phyloP scores from a whole-genome alignment of 129 eudicot species.

The Pseudognaphalium luteoalbum region DNA sequence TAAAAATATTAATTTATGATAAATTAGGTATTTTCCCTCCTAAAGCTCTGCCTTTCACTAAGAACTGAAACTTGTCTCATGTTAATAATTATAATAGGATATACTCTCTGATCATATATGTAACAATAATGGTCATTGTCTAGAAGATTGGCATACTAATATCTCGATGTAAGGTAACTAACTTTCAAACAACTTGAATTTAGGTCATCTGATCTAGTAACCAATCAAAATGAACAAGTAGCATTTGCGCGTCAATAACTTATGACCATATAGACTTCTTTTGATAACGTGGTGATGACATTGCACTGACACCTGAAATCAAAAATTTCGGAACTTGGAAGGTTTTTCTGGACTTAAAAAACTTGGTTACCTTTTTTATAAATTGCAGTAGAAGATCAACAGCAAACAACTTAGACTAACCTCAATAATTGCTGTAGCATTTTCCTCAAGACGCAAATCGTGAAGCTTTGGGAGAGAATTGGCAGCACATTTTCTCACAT shows the following conservation, averaged over 20 bases:
- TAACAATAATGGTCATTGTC: neutral
- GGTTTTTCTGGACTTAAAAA: neutral
- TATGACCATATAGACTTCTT: constrained; percentile 1
- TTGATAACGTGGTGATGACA: neutral
- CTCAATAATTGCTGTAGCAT: constrained; percentile 69
- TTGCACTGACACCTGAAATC: neutral
- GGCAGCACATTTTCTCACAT: constrained; percentile 96
- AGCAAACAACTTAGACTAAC: constrained; percentile 39
- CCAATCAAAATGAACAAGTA: neutral
- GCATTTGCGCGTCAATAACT: neutral
- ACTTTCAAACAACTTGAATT: neutral
- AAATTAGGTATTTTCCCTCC: constrained; percentile 17
- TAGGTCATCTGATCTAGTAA: constrained; percentile 3
- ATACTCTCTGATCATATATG: constrained; percentile 16
- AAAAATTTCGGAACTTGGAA: neutral
- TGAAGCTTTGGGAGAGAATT: constrained; percentile 94
- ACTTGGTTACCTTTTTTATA: neutral
- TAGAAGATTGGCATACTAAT: neutral
- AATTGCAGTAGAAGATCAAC: neutral
- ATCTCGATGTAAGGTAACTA: neutral
- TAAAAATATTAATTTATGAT: neutral
- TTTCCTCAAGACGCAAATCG: constrained; percentile 84
- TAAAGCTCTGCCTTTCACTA: constrained; percentile 16
- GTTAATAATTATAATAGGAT: constrained; percentile 1
- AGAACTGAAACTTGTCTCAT: constrained; percentile 19